These are phyloP conservation scores for Coemansia biformis DNA, from an alignment of 192 early-diverging fungal species.

Conservation along the genomic window DNA sequence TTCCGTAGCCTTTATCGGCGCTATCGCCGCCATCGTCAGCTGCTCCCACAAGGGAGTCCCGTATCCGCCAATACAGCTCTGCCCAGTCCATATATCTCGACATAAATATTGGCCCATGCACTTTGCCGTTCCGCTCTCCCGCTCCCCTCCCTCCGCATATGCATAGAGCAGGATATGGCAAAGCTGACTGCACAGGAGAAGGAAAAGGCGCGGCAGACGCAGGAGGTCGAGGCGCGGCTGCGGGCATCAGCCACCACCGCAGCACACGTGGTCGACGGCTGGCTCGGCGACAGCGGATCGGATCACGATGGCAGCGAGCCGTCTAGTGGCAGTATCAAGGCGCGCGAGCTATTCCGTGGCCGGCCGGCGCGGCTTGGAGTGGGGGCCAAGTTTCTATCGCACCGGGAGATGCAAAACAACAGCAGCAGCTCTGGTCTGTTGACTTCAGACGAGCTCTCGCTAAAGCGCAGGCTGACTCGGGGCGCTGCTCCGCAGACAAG, in stretches of 20 bases:
- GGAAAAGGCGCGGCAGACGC: constrained; percentile 28
- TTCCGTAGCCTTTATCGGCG: too few relatives aligned
- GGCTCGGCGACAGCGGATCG: constrained; percentile 16
- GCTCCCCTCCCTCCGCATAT: too few relatives aligned
- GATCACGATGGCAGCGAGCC: constrained; percentile 5
- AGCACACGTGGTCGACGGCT: constrained; percentile 29
- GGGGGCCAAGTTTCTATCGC: constrained; percentile 44
- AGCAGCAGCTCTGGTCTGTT: constrained; percentile 3
- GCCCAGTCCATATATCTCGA: too few relatives aligned
- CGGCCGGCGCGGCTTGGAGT: constrained; percentile 39
- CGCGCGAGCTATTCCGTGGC: constrained; percentile 37
- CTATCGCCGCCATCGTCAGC: too few relatives aligned
- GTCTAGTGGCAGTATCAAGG: constrained; percentile 4
- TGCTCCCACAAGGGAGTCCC: too few relatives aligned
- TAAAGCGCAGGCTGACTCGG: constrained; percentile 33
- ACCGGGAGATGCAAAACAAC: constrained; percentile 30
- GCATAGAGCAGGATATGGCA: constrained; percentile 5
- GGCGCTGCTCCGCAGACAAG: not conserved
- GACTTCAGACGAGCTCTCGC: constrained; percentile 21
- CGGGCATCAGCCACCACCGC: constrained; percentile 43
- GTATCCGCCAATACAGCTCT: too few relatives aligned
- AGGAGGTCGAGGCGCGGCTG: constrained; percentile 43
- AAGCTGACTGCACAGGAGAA: constrained; percentile 24
- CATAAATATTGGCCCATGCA: too few relatives aligned
- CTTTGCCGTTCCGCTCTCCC: too few relatives aligned